Base-by-base conservation (phyloP, 2,329 filamentous ascomycete genomes). In the Pyrenochaeta sp. region DNA sequence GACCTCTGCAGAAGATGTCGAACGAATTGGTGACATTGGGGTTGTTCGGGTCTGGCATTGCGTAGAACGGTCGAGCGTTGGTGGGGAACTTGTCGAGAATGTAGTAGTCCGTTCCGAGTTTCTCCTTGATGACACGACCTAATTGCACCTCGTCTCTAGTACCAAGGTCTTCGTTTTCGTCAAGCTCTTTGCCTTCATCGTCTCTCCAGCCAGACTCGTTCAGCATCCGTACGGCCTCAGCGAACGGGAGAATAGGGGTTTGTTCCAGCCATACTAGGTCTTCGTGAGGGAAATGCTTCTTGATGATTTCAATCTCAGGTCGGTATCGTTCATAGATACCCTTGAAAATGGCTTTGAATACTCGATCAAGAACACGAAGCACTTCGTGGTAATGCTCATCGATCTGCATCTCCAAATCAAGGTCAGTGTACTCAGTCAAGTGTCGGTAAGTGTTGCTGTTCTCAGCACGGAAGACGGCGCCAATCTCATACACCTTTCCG, bases 391-490 rank as follows among this genome's bases (percentile, higher is more conserved):
- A 97, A 76, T 96, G 90, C 68, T 91, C 88, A 49, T 93, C 90
- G 62, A 97, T 92, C 2, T 89, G 86, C 94, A 97, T 97, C 74
- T 97, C 93, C 19, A 97, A 78, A 83, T 97, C 93, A 30, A 97
- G 83, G 54, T 93, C 93, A 4, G 93, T 97, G 75, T 96, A 97
- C 76, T 97, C 93, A 0, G 93, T 97, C 83, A 97, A 83, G 76
- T 97, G 93, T 37, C 93, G 89, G 72, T 97, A 93, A 0, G 93
- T 97, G 77, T 97, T 97, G 73, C 91, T 96, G 81, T 97, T 96
- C 76, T 97, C 93, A 0, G 93, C 93, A 66, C 93, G 88, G 84
- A 97, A 97, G 6, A 97, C 93, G 2, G 91, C 89, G 15, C 92
- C 92, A 64, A 95, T 89, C 75, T 97, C 93, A 71, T 94, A 97